Conservation (phyloP, 176 grass and related monocot species). For the Ensete ventricosum region DNA sequence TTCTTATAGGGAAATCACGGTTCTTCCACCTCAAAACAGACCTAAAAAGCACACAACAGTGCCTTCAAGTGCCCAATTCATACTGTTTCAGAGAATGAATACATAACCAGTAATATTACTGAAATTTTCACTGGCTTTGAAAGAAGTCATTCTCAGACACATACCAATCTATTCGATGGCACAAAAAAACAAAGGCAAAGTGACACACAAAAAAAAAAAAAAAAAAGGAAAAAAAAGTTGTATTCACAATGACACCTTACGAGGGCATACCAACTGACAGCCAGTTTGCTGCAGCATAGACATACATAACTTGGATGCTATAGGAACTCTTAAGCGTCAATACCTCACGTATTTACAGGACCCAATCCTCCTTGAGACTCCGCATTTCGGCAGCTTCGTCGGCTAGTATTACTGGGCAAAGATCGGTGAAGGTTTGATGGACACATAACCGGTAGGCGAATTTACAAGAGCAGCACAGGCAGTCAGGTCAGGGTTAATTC, state of each 20-base stretch:
- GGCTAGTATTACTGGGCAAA: slow-evolving; percentile 34
- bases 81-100: too few species aligned
- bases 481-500: slow-evolving; percentile 28
- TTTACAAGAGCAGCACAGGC: not conserved
- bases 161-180: too few species aligned
- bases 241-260: slow-evolving; percentile 1
- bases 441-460: slow-evolving; percentile 2
- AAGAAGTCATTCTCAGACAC: too few species aligned
- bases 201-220: not conserved
- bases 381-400: slow-evolving; percentile 41
- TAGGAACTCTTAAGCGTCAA: slow-evolving; percentile 18
- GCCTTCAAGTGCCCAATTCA: too few species aligned
- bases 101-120: too few species aligned
- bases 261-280: not conserved
- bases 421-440: not conserved
- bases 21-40: too few species aligned
- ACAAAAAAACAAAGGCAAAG: too few species aligned
- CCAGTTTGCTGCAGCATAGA: slow-evolving; percentile 1
- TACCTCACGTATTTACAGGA: slow-evolving; percentile 62
- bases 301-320: not conserved
- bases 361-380: slow-evolving; percentile 21
- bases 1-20: too few species aligned
- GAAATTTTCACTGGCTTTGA: too few species aligned
- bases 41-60: too few species aligned
- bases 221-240: not conserved